These are phyloP conservation scores for Panicum virgatum DNA, from an alignment of 202 grass and related monocot genomes.

Conservation along the genomic window DNA sequence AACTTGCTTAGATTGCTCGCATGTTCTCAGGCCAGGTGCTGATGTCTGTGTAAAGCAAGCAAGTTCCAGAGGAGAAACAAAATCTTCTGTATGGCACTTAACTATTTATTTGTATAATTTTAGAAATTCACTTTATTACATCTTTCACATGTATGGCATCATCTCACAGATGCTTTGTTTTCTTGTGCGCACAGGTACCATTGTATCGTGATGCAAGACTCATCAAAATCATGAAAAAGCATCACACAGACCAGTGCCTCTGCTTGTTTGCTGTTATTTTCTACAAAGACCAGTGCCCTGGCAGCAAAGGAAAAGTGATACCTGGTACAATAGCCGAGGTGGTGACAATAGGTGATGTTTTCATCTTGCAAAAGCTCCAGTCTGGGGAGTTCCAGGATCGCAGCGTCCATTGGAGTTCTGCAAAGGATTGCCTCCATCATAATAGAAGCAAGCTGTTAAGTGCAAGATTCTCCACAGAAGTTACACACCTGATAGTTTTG, in stretches of 20 bases:
- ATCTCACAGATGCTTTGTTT: constrained; percentile 8
- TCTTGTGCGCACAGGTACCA: constrained; percentile 40
- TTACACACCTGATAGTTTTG: constrained; percentile 65
- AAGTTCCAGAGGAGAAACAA: constrained; percentile 34
- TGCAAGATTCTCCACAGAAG: constrained; percentile 57
- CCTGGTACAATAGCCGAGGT: constrained; percentile 35
- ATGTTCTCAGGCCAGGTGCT: constrained; percentile 63
- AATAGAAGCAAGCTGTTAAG: constrained; percentile 60
- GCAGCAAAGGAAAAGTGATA: constrained; percentile 40
- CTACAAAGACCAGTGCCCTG: constrained; percentile 36
- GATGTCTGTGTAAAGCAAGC: constrained; percentile 63
- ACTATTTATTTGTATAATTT: constrained; percentile 10
- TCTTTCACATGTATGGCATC: constrained; percentile 21
- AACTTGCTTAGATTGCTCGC: constrained; percentile 55
- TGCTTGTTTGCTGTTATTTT: constrained; percentile 64
- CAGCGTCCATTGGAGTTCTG: constrained; percentile 47
- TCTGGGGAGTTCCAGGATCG: constrained; percentile 39
- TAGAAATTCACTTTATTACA: constrained; percentile 1
- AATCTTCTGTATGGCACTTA: constrained; percentile 49
- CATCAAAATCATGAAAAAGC: constrained; percentile 56
- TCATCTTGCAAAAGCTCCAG: constrained; percentile 65
- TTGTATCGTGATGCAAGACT: constrained; percentile 71
- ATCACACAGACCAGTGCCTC: constrained; percentile 46
- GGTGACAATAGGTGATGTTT: constrained; percentile 55
- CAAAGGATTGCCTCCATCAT: constrained; percentile 50